Evolutionary conservation across 306 rosid species (phyloP).

Genomic region (Vigna nakashimae): DNA sequence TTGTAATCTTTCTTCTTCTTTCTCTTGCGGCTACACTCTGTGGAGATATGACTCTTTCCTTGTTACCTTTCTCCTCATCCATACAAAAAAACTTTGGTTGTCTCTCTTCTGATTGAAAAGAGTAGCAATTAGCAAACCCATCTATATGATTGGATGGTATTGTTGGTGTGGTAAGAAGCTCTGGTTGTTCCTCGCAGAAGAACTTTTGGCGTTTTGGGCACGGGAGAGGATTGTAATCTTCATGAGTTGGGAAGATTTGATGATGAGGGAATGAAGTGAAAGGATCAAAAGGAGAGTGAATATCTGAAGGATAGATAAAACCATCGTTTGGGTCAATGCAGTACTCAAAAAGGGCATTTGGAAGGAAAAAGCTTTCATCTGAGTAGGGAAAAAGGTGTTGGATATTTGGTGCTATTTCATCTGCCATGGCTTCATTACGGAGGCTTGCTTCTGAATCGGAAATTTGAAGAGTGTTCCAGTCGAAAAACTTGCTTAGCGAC

Average conservation of each 20-base stretch:
- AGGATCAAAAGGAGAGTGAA: conserved; percentile 26
- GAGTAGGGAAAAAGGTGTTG: background rate
- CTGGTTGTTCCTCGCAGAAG: conserved; percentile 18
- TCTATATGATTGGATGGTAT: conserved; percentile 18
- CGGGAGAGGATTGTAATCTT: background rate
- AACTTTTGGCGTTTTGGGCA: conserved; percentile 50
- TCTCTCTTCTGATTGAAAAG: background rate
- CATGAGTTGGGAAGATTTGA: conserved; percentile 13
- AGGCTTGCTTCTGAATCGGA: background rate
- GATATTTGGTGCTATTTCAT: background rate
- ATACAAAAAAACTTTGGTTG: background rate
- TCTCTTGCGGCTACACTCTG: conserved; percentile 84
- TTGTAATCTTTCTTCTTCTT: conserved; percentile 82
- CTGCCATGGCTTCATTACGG: background rate
- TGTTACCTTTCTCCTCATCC: background rate
- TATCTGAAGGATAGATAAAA: background rate
- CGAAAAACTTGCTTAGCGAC: too few species aligned
- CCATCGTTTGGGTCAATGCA: background rate
- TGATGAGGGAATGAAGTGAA: conserved; percentile 1
- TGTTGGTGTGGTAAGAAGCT: background rate
- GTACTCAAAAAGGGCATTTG: conserved; percentile 26
- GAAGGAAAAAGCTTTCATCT: conserved; percentile 37
- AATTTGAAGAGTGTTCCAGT: too few species aligned
- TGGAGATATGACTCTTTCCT: conserved; percentile 42
- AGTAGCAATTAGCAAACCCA: background rate